Conservation (phyloP, 2,329 filamentous ascomycete species). For the Aureobasidium lini region DNA sequence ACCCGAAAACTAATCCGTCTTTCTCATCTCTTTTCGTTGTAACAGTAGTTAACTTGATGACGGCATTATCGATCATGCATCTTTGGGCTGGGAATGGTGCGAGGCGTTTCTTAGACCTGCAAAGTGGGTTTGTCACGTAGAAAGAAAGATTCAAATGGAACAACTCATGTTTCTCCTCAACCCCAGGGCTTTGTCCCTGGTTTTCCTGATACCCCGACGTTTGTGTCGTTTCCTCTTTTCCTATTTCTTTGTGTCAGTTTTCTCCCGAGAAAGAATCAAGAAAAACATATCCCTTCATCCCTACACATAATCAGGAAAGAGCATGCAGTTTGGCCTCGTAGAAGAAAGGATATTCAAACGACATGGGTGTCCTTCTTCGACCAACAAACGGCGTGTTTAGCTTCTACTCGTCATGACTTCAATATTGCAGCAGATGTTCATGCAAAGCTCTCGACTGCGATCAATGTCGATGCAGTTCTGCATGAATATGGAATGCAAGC, state of each 20-base stretch:
- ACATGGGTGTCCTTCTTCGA: not conserved
- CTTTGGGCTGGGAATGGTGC: slow-evolving; percentile 1
- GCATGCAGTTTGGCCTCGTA: not conserved
- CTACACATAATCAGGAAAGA: no score
- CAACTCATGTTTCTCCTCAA: slow-evolving; percentile 1
- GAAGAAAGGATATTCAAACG: not conserved
- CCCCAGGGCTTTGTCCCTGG: slow-evolving; percentile 1
- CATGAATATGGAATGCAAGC: no score
- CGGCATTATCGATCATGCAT: slow-evolving; percentile 12
- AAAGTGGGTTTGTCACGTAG: slow-evolving; percentile 13
- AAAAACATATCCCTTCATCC: not conserved
- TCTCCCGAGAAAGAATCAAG: not conserved
- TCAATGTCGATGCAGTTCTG: no score
- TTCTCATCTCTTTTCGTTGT: slow-evolving; percentile 4
- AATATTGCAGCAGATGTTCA: no score
- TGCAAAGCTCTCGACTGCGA: no score
- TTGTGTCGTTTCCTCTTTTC: not conserved
- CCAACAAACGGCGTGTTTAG: not conserved
- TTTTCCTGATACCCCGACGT: slow-evolving; percentile 7
- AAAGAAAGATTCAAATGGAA: not conserved
- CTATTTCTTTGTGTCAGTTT: not conserved
- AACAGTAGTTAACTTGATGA: slow-evolving; percentile 8
- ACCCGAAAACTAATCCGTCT: slow-evolving; percentile 15
- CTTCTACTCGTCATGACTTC: no score
- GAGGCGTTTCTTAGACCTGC: slow-evolving; percentile 14